These are phyloP conservation scores for Pulicaria dysenterica DNA, from an alignment of 129 eudicot genomes.

Conservation along the genomic window DNA sequence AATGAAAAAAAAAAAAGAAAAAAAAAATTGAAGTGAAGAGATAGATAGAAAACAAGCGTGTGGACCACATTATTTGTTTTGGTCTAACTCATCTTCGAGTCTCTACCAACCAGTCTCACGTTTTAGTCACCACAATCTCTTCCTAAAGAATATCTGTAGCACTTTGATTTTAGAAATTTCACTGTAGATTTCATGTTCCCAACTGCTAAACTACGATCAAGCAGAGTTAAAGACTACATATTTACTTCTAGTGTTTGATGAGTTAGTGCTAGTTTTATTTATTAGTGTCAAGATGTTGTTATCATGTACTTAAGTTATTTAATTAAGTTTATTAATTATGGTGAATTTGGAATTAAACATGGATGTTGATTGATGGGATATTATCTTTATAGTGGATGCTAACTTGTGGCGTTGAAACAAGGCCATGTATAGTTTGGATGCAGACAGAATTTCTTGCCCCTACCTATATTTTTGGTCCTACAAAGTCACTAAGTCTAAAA, in stretches of 20 bases:
- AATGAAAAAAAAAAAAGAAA: constrained; percentile 12
- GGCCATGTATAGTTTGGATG: constrained; percentile 22
- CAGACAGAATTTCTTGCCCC: constrained; percentile 36
- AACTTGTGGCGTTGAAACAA: constrained; percentile 22
- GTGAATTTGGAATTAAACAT: constrained; percentile 2
- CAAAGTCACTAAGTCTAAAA: neutral
- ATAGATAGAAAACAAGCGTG: constrained; percentile 34
- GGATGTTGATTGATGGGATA: constrained; percentile 20
- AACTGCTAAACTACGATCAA: too few species aligned
- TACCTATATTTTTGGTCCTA: constrained; percentile 29
- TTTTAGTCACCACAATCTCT: too few species aligned
- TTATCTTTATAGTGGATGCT: neutral
- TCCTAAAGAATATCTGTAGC: constrained; percentile 24
- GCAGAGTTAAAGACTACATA: too few species aligned
- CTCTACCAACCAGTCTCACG: too few species aligned
- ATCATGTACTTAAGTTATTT: neutral
- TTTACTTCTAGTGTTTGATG: neutral
- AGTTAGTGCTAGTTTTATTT: neutral
- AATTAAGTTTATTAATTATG: constrained; percentile 3
- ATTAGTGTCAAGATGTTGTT: constrained; percentile 5
- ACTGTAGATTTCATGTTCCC: too few species aligned
- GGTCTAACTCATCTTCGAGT: too few species aligned
- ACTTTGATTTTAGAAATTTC: neutral
- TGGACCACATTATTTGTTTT: constrained; percentile 59
- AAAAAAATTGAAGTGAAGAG: constrained; percentile 36